Conservation (phyloP, 2,329 filamentous ascomycete species). For the Pyricularia grisea region DNA sequence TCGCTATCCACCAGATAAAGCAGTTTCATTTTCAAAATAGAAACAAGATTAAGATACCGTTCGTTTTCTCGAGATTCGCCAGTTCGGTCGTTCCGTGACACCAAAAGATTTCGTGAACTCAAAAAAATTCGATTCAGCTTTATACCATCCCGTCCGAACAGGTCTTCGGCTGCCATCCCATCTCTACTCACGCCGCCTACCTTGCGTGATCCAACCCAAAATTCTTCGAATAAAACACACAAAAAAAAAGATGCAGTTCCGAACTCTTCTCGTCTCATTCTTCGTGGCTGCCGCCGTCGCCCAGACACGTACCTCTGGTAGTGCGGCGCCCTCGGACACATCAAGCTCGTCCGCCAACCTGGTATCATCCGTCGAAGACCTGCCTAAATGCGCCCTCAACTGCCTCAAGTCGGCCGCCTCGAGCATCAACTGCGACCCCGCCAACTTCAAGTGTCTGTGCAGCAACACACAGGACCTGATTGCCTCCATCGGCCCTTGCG, state of each 20-base stretch:
- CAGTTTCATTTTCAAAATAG: not conserved
- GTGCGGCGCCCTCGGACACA: not conserved
- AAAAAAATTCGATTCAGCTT: not conserved
- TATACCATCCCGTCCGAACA: not conserved
- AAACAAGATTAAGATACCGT: not conserved
- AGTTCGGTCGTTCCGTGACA: not conserved
- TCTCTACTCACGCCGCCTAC: not conserved
- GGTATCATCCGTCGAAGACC: not conserved
- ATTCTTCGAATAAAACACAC: not conserved
- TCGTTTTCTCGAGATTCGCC: not conserved
- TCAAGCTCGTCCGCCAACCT: not conserved
- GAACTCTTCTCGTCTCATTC: not conserved
- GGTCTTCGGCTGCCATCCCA: not conserved
- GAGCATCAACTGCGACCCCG: not conserved
- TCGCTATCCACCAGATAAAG: not conserved
- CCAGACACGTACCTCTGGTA: not conserved
- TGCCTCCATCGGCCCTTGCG: not conserved
- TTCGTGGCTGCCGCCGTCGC: not conserved
- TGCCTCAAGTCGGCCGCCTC: not conserved
- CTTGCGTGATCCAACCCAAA: not conserved
- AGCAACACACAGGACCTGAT: not conserved
- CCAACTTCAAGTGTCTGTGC: constrained; percentile 2
- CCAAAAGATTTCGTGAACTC: not conserved
- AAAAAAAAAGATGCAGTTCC: not conserved
- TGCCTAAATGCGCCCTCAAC: not conserved